Evolutionary conservation across 2,329 filamentous ascomycete genomes (phyloP).

Genomic region (Ceratocystis eucalypticola): DNA sequence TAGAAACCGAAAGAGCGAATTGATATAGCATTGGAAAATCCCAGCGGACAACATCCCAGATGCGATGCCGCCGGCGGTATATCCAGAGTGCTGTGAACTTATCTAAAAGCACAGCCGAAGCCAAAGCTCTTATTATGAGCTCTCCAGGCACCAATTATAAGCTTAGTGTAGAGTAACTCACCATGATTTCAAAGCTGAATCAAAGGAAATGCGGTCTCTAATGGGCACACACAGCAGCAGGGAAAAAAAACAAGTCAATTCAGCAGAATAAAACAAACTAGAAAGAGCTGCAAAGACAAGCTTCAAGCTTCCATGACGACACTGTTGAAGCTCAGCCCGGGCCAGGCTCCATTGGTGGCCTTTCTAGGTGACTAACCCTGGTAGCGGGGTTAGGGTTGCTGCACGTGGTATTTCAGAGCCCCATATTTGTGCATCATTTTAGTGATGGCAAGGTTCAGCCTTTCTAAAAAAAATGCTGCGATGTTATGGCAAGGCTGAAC

Average conservation of each 20-base stretch:
- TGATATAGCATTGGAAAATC: background rate
- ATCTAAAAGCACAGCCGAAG: background rate
- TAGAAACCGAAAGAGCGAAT: slow-evolving; percentile 7
- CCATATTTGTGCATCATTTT: background rate
- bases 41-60: slow-evolving; percentile 19
- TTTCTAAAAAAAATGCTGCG: background rate
- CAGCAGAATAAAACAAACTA: too few species aligned
- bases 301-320: slow-evolving; percentile 12
- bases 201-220: background rate
- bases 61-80: slow-evolving; percentile 18
- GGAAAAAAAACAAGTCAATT: background rate
- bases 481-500: slow-evolving; percentile 2
- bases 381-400: background rate
- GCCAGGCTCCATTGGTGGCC: background rate
- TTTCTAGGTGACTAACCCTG: slow-evolving; percentile 1
- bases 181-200: slow-evolving; percentile 1
- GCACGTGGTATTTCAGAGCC: background rate
- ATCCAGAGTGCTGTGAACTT: slow-evolving; percentile 16
- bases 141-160: background rate
- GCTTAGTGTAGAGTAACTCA: background rate
- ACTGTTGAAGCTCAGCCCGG: background rate
- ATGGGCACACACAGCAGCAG: background rate
- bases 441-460: slow-evolving; percentile 1
- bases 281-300: slow-evolving; percentile 11
- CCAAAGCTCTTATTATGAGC: background rate